Percentiles rank a stretch among this genome's conserved stretches.
These are phyloP conservation scores for Clathrospora elynae DNA, from an alignment of 2,329 filamentous ascomycete species.

Conservation along the genomic window DNA sequence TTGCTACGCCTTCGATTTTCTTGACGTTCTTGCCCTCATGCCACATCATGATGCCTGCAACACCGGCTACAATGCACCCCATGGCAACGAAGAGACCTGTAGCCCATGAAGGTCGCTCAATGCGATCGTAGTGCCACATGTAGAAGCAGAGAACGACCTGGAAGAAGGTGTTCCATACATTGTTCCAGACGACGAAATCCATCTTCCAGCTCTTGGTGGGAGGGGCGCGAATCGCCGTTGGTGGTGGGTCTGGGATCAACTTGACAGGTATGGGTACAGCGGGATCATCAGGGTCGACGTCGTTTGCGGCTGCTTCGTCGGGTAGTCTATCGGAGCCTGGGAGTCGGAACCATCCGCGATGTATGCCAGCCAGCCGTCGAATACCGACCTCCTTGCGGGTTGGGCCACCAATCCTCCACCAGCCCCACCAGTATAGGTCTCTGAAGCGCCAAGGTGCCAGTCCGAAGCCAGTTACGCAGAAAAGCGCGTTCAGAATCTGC, in stretches of 20 bases:
- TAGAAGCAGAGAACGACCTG: slow-evolving; percentile 74
- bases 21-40: slow-evolving; percentile 64
- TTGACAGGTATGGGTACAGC: slow-evolving; percentile 67
- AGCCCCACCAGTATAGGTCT: slow-evolving; percentile 74
- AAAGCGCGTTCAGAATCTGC: slow-evolving; percentile 81
- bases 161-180: slow-evolving; percentile 77
- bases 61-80: slow-evolving; percentile 70
- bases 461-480: slow-evolving; percentile 86
- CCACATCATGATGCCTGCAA: slow-evolving; percentile 72
- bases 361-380: slow-evolving; percentile 72
- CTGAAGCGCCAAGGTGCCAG: slow-evolving; percentile 83
- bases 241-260: slow-evolving; percentile 68
- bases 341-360: slow-evolving; percentile 76
- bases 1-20: slow-evolving; percentile 46
- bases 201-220: slow-evolving; percentile 75
- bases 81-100: slow-evolving; percentile 79
- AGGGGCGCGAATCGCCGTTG: slow-evolving; percentile 73
- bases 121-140: slow-evolving; percentile 82
- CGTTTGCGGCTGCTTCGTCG: slow-evolving; percentile 28
- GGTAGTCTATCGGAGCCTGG: slow-evolving; percentile 65
- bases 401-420: slow-evolving; percentile 62
- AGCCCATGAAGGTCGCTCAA: slow-evolving; percentile 75
- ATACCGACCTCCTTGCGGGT: slow-evolving; percentile 58
- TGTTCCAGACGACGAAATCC: slow-evolving; percentile 78
- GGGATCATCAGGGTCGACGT: slow-evolving; percentile 46